Conservation (phyloP, 164 flowering plant genomes). For the Vitis labrusca region DNA sequence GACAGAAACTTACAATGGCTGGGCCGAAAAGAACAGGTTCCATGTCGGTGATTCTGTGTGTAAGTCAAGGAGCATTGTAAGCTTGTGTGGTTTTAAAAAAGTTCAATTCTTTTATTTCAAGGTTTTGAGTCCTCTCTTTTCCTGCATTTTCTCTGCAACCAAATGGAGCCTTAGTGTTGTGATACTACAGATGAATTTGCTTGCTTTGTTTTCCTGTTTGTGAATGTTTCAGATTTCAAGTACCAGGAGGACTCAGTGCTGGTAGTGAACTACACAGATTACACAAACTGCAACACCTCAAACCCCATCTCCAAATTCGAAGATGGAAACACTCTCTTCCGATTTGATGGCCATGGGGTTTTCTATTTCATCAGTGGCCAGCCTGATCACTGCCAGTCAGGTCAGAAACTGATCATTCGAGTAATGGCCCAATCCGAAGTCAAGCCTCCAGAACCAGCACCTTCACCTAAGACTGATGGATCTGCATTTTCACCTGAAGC, state of each 20-base stretch:
- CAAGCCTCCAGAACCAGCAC: not conserved
- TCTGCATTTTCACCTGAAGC: constrained; percentile 5
- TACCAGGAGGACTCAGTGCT: constrained; percentile 61
- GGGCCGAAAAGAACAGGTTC: constrained; percentile 59
- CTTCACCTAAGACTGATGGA: too few species aligned
- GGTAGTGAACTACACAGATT: constrained; percentile 41
- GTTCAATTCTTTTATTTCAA: not conserved
- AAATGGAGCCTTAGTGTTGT: not conserved
- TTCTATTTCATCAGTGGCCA: constrained; percentile 46
- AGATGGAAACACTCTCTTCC: constrained; percentile 42
- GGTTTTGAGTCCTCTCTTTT: not conserved
- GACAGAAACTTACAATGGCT: constrained; percentile 40
- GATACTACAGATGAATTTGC: not conserved
- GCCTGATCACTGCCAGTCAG: constrained; percentile 39
- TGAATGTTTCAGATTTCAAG: constrained; percentile 43
- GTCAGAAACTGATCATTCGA: constrained; percentile 44
- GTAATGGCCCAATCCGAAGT: constrained; percentile 42
- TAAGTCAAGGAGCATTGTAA: constrained; percentile 22
- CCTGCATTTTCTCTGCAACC: not conserved
- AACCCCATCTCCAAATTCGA: constrained; percentile 33
- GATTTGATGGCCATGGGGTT: constrained; percentile 44
- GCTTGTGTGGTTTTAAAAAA: not conserved
- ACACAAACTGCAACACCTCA: constrained; percentile 29
- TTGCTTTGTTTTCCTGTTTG: not conserved
- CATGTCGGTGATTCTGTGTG: constrained; percentile 59